Base-by-base conservation (phyloP, 1,139 yeast genomes). In the Blastobotrys capitulatus region DNA sequence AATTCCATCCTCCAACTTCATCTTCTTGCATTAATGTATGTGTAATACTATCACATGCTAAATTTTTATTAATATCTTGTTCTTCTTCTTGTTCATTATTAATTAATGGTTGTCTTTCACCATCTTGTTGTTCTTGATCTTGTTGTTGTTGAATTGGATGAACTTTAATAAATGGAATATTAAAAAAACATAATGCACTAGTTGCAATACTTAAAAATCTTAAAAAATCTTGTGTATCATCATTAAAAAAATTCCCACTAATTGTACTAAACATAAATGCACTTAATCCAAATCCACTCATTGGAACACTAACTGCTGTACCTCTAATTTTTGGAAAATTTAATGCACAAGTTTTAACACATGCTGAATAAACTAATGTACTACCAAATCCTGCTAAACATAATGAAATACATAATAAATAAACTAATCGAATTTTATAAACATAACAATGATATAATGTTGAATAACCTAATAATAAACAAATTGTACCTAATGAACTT, bases 201-300 rank as follows among this genome's bases (percentile, higher is more conserved):
- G 69, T 59, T 31, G 63, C 52, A 16, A 61, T 40, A 9, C 65
- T 60, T 18, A 68, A 55, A 34, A 60, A 46, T 34, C 54, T 50
- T 48, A 68, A 52, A 50, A 68, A 64, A 20, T 60, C 60, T 1
- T 54, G 57, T 7, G 71, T 67, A 49, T 66, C 60, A 13, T 68
- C 68, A 18, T 65, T 61, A 44, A 62, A 63, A 6, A 61, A 52
- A 18, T 62, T 46, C 2, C 63, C 61, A 7, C 67, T 61, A 13
- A 66, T 54, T 22, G 57, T 48, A n/a, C 62, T 57, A 52, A 66
- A 68, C 46, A 68, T 55, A 40, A 68, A 60, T 2, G 71, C 72
- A 2, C 66, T 61, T 10, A 68, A 58, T 2, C 72, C 72, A 52
- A 65, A 68, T 9, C 68, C 67, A 12, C 69, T 61, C 53, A 68